Evolutionary conservation across 345 rosid genomes (phyloP).

Genomic region (Gossypioides kirkii): DNA sequence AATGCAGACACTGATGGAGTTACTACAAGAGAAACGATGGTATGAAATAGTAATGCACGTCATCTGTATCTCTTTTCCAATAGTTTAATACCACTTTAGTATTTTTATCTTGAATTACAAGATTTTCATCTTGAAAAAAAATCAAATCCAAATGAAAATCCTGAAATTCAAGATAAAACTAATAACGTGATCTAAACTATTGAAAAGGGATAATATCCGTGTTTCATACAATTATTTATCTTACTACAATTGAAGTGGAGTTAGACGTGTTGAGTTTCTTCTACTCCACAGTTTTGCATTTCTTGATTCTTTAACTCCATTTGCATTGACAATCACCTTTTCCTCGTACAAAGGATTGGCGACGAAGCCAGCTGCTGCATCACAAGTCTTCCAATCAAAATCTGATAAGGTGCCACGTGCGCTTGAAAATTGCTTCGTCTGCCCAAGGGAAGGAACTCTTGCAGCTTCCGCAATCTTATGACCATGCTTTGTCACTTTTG

Average conservation of each 20-base stretch:
- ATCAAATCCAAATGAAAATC: too few relatives aligned
- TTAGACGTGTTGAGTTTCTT: neutral
- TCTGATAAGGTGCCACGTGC: neutral
- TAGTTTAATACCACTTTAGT: too few relatives aligned
- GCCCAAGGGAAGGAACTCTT: neutral
- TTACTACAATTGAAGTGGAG: conserved; percentile 9
- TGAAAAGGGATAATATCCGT: too few relatives aligned
- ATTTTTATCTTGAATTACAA: too few relatives aligned
- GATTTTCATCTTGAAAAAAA: too few relatives aligned
- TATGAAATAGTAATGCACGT: too few relatives aligned
- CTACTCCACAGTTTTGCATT: neutral
- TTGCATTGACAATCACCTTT: neutral
- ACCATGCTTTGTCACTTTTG: neutral
- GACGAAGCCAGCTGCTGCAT: too few relatives aligned
- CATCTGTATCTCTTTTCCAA: too few relatives aligned
- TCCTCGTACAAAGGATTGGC: neutral
- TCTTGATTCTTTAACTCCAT: neutral
- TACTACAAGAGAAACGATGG: too few relatives aligned
- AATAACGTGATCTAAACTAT: too few relatives aligned
- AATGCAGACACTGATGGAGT: neutral
- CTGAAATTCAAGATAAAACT: too few relatives aligned
- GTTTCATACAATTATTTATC: too few relatives aligned
- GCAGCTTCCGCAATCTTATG: neutral
- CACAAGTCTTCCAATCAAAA: neutral
- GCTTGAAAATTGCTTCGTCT: neutral